phyloP scores from a whole-genome alignment of 805 yeast genomes.

The Tetrapisispora iriomotensis region DNA sequence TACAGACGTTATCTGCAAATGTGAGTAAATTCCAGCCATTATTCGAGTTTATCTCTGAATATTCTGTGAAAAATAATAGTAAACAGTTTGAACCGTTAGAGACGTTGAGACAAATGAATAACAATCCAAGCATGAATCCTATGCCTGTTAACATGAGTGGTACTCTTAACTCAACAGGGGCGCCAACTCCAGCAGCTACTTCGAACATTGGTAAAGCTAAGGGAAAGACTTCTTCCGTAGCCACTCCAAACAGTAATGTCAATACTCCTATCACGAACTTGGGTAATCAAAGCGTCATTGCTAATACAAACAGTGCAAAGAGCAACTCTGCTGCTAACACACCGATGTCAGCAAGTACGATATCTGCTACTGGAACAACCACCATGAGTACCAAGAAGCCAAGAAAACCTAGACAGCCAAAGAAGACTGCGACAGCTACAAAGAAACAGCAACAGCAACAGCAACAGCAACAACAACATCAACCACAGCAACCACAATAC shows the following conservation, averaged over 20 bases:
- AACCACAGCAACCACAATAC: slow-evolving; percentile 5
- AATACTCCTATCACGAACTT: slow-evolving; percentile 2
- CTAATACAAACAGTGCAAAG: background rate
- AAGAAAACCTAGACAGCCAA: slow-evolving; percentile 20
- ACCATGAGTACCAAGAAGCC: slow-evolving; percentile 19
- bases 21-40: slow-evolving; percentile 17
- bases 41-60: slow-evolving; percentile 20
- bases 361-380: slow-evolving; percentile 8
- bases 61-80: slow-evolving; percentile 11
- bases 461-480: slow-evolving; percentile 5
- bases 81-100: slow-evolving; percentile 21
- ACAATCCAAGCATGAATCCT: background rate
- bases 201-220: background rate
- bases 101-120: slow-evolving; percentile 6
- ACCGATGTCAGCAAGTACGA: background rate
- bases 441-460: slow-evolving; percentile 1
- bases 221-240: slow-evolving; percentile 4
- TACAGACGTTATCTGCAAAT: slow-evolving; percentile 19
- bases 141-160: background rate
- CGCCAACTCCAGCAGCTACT: background rate
- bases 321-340: background rate
- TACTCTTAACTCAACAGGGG: slow-evolving; percentile 3
- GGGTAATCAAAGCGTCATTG: background rate
- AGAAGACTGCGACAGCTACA: slow-evolving; percentile 6
- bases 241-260: slow-evolving; percentile 4